Base-by-base conservation (phyloP, 805 yeast species). In the Teunomyces aglyptinius region DNA sequence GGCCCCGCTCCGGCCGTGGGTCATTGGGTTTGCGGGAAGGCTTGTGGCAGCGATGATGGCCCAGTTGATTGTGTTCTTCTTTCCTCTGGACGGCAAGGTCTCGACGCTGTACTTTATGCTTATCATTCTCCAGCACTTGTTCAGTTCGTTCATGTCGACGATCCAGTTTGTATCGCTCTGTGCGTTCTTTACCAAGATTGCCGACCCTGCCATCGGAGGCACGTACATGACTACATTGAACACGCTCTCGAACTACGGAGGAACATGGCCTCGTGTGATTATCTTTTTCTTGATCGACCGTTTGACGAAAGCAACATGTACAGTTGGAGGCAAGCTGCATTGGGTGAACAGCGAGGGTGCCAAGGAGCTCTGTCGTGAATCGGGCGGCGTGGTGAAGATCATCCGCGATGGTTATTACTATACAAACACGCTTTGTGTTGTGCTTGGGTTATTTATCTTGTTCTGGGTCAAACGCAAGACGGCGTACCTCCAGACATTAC, bases 191-290 rank as follows among this genome's bases (percentile, higher is more conserved):
- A 92, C 97, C 2, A 83, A 85, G 56, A 87, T 94, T 45, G 96
- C 99, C 1, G 99, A 94, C 62, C 98, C 99, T 0, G 68, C 83
- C 15, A 88, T 94, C 57, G 99, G 99, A 13, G 99, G 99, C 1
- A 94, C 99, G 0, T 94, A 94, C 64, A 92, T 94, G 98, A 94
- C 99, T 0, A 84, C 96, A 0, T 73, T 94, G 48, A 94, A 94
- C 65, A 94, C 99, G 0, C 73, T 94, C 41, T 82, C 95, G 35
- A 94, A 94, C 63, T 76, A 92, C 48, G 99, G 99, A 19, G 99
- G 99, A 8, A 94, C 95, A 38, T 94, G 99, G 99, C 99, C 99
- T 1, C 77, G 89, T 45, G 70, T 89, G n/a, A 71, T 94, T 27
- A 83, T 92, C 1, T 77, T 90, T 54, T 80, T 75, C 49, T 74